Evolutionary conservation across 352 stramenopile genomes (phyloP).

Genomic region (Peronospora destructor): DNA sequence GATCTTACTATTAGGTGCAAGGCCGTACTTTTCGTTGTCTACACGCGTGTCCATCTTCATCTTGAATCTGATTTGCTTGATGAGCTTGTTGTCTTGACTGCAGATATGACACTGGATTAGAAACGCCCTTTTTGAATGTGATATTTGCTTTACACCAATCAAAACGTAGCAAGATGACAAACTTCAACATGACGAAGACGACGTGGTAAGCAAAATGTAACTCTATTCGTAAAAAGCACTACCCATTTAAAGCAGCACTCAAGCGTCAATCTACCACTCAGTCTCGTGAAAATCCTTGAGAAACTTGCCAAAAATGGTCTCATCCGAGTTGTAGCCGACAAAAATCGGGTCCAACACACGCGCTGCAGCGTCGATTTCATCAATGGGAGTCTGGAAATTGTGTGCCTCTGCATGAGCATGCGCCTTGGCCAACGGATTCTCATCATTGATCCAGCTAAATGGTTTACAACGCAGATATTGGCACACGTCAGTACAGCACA

Average conservation of each 20-base stretch:
- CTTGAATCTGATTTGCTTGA: neutral
- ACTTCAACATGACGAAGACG: slow-evolving; percentile 19
- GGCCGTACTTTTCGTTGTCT: slow-evolving; percentile 54
- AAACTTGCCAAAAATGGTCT: slow-evolving; percentile 73
- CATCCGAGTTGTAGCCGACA: slow-evolving; percentile 66
- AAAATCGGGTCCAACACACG: slow-evolving; percentile 95
- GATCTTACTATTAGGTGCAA: slow-evolving; percentile 65
- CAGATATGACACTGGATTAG: slow-evolving; percentile 17
- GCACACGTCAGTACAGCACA: slow-evolving; percentile 1
- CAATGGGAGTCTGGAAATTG: slow-evolving; percentile 96
- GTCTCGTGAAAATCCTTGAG: slow-evolving; percentile 88
- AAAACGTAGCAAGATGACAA: slow-evolving; percentile 1
- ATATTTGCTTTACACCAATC: slow-evolving; percentile 23
- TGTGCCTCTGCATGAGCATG: slow-evolving; percentile 87
- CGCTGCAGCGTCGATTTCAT: slow-evolving; percentile 94
- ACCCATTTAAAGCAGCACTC: neutral
- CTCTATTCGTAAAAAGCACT: neutral
- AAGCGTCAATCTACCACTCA: slow-evolving; percentile 57
- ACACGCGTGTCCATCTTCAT: slow-evolving; percentile 68
- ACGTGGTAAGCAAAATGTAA: slow-evolving; percentile 4
- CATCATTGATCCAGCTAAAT: slow-evolving; percentile 95
- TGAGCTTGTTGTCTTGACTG: slow-evolving; percentile 9
- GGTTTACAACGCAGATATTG: neutral
- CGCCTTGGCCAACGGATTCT: slow-evolving; percentile 93
- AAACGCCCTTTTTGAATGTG: slow-evolving; percentile 4